A percentile compares a stretch with the other conserved stretches of the same genome.
These are phyloP conservation scores for Hyphopichia wangnamkhiaoensis DNA, from an alignment of 1,139 yeast genomes.

Conservation along the genomic window DNA sequence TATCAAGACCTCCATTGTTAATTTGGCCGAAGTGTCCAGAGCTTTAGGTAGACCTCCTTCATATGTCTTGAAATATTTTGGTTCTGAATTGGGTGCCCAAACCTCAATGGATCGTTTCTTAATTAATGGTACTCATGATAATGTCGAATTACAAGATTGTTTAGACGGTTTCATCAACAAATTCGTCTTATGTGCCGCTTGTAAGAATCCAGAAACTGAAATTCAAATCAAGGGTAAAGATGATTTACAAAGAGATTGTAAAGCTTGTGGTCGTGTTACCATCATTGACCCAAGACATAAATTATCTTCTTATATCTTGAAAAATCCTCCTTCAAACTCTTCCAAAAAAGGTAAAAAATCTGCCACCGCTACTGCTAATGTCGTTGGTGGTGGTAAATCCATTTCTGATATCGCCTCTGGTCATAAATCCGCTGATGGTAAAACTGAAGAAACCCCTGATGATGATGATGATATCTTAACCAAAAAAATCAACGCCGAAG, in stretches of 20 bases:
- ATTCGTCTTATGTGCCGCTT: constrained; percentile 90
- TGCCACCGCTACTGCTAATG: constrained; percentile 91
- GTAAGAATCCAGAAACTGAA: constrained; percentile 98
- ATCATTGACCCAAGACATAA: constrained; percentile 84
- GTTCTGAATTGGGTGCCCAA: constrained; percentile 97
- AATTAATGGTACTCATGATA: constrained; percentile 95
- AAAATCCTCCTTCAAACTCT: constrained; percentile 80
- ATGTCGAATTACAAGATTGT: constrained; percentile 86
- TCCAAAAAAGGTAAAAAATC: constrained; percentile 65
- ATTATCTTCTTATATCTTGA: constrained; percentile 80
- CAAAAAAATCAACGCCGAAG: constrained; percentile 81
- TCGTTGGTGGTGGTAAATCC: constrained; percentile 84
- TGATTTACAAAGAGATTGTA: constrained; percentile 85
- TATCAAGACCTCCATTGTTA: constrained; percentile 92
- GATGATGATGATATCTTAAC: constrained; percentile 79
- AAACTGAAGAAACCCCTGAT: constrained; percentile 34
- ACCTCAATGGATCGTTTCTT: constrained; percentile 87
- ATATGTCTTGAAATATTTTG: constrained; percentile 90
- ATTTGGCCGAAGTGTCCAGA: constrained; percentile 90
- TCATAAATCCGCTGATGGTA: constrained; percentile 34
- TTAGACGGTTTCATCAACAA: constrained; percentile 91
- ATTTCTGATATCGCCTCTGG: constrained; percentile 75
- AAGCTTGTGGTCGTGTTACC: constrained; percentile 95
- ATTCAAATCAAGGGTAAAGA: constrained; percentile 79
- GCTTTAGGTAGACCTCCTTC: constrained; percentile 92